Evolutionary conservation across 1,284 basidiomycete genomes (phyloP).

Genomic region (Ustilago lituana): DNA sequence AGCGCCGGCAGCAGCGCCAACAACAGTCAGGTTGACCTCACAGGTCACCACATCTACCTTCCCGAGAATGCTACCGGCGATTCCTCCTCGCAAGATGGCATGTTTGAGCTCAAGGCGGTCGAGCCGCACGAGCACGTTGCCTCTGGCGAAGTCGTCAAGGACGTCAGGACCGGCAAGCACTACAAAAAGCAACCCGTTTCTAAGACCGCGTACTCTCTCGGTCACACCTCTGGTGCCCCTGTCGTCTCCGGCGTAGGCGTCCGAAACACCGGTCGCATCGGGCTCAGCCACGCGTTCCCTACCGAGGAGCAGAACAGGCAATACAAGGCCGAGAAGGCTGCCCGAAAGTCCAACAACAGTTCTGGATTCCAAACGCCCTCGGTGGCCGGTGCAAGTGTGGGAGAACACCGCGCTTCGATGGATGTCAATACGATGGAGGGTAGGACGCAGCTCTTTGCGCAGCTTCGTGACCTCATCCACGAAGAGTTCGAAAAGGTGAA

Average conservation of each 20-base stretch:
- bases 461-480: slow-evolving; percentile 46
- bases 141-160: slow-evolving; percentile 40
- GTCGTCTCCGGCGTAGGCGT: slow-evolving; percentile 3
- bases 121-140: slow-evolving; percentile 21
- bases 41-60: slow-evolving; percentile 41
- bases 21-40: slow-evolving; percentile 35
- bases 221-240: slow-evolving; percentile 42
- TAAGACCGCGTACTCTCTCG: slow-evolving; percentile 42
- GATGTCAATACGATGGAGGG: slow-evolving; percentile 43
- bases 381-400: slow-evolving; percentile 1
- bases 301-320: slow-evolving; percentile 40
- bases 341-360: slow-evolving; percentile 25
- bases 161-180: slow-evolving; percentile 52
- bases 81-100: slow-evolving; percentile 8
- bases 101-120: slow-evolving; percentile 34
- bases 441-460: slow-evolving; percentile 31
- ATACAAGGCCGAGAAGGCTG: slow-evolving; percentile 40
- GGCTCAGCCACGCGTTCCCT: slow-evolving; percentile 44
- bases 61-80: slow-evolving; percentile 4
- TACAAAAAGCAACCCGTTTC: slow-evolving; percentile 43
- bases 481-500: slow-evolving; percentile 49
- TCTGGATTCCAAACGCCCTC: slow-evolving; percentile 28
- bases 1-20: slow-evolving; percentile 25
- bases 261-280: slow-evolving; percentile 32
- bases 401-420: slow-evolving; percentile 20